Percentiles rank a stretch among this genome's conserved stretches.
Conservation (phyloP, 257 asterid species). For the Anisodus tanguticus region DNA sequence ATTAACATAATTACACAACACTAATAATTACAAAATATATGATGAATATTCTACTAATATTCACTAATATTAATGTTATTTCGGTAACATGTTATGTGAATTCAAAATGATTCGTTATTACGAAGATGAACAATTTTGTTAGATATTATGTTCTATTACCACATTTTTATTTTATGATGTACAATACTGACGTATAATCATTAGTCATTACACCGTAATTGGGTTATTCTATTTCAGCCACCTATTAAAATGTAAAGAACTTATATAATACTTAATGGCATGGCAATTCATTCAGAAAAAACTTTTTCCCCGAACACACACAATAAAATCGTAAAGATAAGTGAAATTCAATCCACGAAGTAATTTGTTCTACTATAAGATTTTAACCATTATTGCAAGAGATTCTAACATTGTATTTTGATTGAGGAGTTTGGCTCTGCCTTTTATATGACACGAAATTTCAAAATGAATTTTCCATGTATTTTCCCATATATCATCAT, state of each 20-base stretch:
- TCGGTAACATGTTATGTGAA: too few relatives aligned
- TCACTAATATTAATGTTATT: too few relatives aligned
- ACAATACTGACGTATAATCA: background rate
- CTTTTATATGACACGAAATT: background rate
- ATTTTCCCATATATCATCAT: background rate
- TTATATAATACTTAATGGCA: background rate
- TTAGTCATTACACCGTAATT: background rate
- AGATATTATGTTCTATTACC: background rate
- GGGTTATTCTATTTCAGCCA: background rate
- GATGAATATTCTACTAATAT: too few relatives aligned
- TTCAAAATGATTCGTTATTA: too few relatives aligned
- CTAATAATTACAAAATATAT: too few relatives aligned
- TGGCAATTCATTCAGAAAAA: background rate
- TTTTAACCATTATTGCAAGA: background rate
- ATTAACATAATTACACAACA: too few relatives aligned
- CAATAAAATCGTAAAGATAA: background rate
- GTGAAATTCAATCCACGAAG: background rate
- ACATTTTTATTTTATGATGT: background rate
- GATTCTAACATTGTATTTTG: background rate
- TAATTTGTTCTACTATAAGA: conserved; percentile 7
- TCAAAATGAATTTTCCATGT: conserved; percentile 2
- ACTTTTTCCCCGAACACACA: background rate
- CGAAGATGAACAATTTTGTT: too few relatives aligned
- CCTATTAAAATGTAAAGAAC: background rate
- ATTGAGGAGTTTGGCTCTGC: background rate